A percentile compares a stretch with the other conserved stretches of the same genome.
Evolutionary conservation across 2,329 filamentous ascomycete species (phyloP).

Genomic region (Teratosphaeria viscida): DNA sequence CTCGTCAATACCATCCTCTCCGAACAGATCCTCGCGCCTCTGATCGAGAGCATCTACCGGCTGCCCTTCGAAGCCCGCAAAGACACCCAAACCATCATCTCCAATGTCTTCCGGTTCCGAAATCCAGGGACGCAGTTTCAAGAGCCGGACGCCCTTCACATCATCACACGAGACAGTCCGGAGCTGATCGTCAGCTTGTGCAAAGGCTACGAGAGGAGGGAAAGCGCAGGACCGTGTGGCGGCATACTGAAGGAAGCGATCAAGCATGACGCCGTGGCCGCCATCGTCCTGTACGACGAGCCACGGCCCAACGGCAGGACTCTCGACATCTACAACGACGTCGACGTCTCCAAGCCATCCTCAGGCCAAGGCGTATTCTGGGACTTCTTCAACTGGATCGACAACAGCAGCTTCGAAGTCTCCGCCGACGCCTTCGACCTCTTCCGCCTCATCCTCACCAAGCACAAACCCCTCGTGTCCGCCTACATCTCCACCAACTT

Average conservation of each 20-base stretch:
- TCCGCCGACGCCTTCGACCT: conserved; percentile 96
- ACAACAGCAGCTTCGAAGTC: conserved; percentile 91
- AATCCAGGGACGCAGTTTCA: conserved; percentile 53
- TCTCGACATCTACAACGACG: conserved; percentile 53
- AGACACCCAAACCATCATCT: conserved; percentile 91
- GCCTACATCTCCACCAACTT: conserved; percentile 85
- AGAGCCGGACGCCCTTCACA: conserved; percentile 77
- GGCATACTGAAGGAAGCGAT: conserved; percentile 80
- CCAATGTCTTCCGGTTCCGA: conserved; percentile 84
- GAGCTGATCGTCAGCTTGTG: conserved; percentile 83
- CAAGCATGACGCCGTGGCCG: conserved; percentile 83
- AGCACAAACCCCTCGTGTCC: conserved; percentile 83
- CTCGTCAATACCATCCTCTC: conserved; percentile 76
- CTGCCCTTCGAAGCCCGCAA: conserved; percentile 94
- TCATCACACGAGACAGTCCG: conserved; percentile 75
- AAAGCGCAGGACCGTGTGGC: conserved; percentile 84
- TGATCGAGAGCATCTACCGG: conserved; percentile 71
- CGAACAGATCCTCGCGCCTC: conserved; percentile 76
- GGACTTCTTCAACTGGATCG: conserved; percentile 96
- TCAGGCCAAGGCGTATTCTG: conserved; percentile 83
- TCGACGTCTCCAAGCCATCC: conserved; percentile 66
- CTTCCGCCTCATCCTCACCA: conserved; percentile 87
- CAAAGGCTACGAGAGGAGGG: conserved; percentile 77
- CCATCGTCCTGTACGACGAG: conserved; percentile 87
- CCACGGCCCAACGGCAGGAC: conserved; percentile 60